Evolutionary conservation across 345 rosid genomes (phyloP).

Genomic region (Murraya koenigii): DNA sequence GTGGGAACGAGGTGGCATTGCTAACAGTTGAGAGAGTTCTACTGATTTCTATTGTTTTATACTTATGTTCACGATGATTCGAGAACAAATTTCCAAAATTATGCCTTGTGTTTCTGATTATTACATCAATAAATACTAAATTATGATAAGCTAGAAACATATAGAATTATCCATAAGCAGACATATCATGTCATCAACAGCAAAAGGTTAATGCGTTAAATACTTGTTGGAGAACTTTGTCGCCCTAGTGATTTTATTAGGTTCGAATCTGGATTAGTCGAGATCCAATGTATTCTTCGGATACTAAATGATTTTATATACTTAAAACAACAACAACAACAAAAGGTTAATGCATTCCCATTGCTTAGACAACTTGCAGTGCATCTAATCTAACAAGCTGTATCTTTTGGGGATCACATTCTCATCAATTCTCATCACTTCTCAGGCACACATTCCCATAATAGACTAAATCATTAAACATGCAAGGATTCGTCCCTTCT

Average conservation of each 20-base stretch:
- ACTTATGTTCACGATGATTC: not conserved
- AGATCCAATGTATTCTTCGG: too few species aligned
- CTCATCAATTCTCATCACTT: not conserved
- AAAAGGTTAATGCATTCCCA: not conserved
- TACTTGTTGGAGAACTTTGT: too few species aligned
- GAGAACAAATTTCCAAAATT: not conserved
- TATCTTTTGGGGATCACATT: not conserved
- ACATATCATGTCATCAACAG: not conserved
- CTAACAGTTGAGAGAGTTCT: not conserved
- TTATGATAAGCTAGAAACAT: not conserved
- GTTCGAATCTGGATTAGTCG: too few species aligned
- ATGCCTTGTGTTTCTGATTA: slow-evolving; percentile 5
- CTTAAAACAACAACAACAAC: too few species aligned
- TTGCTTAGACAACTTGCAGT: not conserved
- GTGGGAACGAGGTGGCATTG: not conserved
- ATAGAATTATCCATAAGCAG: not conserved
- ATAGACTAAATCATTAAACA: not conserved
- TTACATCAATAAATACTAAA: slow-evolving; percentile 1
- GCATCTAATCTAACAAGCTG: not conserved
- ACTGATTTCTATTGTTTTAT: not conserved
- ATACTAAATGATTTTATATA: too few species aligned
- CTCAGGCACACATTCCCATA: not conserved
- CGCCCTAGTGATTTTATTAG: too few species aligned
- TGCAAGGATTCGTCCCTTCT: not conserved
- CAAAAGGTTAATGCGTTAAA: not conserved